Evolutionary conservation across 1,139 yeast genomes (phyloP).

Genomic region (Arxiozyma bovina): DNA sequence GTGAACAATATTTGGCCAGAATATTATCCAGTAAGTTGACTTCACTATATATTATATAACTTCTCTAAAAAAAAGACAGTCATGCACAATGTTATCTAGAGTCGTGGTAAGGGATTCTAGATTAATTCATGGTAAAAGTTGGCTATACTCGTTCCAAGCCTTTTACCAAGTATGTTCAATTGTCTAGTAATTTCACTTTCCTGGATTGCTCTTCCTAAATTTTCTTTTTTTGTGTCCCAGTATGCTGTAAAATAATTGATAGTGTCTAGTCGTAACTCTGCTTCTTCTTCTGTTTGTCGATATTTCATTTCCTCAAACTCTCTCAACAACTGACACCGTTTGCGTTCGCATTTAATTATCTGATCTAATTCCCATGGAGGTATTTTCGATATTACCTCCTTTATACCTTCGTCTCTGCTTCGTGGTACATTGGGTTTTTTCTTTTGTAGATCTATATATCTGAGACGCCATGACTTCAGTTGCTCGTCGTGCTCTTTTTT

Average conservation of each 20-base stretch:
- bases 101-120: background rate
- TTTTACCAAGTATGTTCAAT: background rate
- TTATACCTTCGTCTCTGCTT: too few relatives aligned
- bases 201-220: background rate
- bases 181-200: background rate
- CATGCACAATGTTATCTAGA: background rate
- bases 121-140: too few relatives aligned
- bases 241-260: background rate
- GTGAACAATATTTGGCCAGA: background rate
- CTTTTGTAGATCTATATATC: background rate
- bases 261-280: background rate
- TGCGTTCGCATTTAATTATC: background rate
- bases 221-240: background rate
- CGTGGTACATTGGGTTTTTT: background rate
- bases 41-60: background rate
- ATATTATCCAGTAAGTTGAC: background rate
- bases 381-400: background rate
- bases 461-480: background rate
- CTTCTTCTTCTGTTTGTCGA: too few relatives aligned
- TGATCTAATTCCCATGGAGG: background rate
- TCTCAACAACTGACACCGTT: background rate
- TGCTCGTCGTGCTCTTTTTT: background rate
- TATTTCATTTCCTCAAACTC: background rate
- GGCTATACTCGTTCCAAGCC: background rate
- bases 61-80: background rate